Evolutionary conservation across 306 rosid genomes (phyloP).

Genomic region (Acacia acuminata): DNA sequence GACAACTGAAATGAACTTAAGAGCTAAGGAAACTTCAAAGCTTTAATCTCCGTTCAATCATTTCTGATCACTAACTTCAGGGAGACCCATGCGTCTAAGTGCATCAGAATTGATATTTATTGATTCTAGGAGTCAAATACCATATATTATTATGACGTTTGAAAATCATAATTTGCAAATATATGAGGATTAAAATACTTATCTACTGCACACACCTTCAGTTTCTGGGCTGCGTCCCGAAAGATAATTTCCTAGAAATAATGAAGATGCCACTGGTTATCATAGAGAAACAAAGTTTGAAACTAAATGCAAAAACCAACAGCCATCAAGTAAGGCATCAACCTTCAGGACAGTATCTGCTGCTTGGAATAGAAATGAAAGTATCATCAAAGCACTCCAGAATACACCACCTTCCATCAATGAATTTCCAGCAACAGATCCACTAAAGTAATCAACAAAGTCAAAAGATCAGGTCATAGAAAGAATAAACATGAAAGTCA

Average conservation of each 20-base stretch:
- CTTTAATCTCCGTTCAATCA: not conserved
- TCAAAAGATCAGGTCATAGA: slow-evolving; percentile 21
- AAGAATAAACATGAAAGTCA: slow-evolving; percentile 5
- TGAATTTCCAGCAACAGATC: slow-evolving; percentile 77
- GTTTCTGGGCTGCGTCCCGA: slow-evolving; percentile 51
- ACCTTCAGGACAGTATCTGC: slow-evolving; percentile 89
- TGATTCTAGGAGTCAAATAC: slow-evolving; percentile 9
- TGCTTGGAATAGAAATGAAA: slow-evolving; percentile 89
- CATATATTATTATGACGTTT: slow-evolving; percentile 7
- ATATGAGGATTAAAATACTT: slow-evolving; percentile 24
- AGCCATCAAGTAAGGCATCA: slow-evolving; percentile 28
- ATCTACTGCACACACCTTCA: slow-evolving; percentile 54
- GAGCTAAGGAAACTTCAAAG: not conserved
- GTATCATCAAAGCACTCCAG: slow-evolving; percentile 87
- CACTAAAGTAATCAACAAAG: slow-evolving; percentile 52
- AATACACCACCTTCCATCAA: slow-evolving; percentile 79
- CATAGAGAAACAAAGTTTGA: slow-evolving; percentile 18
- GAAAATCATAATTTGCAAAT: slow-evolving; percentile 9
- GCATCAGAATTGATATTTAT: slow-evolving; percentile 5
- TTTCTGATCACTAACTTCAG: slow-evolving; percentile 4
- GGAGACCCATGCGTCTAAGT: not conserved
- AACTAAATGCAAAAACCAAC: slow-evolving; percentile 23
- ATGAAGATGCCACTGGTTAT: slow-evolving; percentile 40
- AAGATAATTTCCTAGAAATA: slow-evolving; percentile 73
- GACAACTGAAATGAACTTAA: slow-evolving; percentile 18